Evolutionary conservation across 345 rosid species (phyloP).

Genomic region (Boechera retrofracta): DNA sequence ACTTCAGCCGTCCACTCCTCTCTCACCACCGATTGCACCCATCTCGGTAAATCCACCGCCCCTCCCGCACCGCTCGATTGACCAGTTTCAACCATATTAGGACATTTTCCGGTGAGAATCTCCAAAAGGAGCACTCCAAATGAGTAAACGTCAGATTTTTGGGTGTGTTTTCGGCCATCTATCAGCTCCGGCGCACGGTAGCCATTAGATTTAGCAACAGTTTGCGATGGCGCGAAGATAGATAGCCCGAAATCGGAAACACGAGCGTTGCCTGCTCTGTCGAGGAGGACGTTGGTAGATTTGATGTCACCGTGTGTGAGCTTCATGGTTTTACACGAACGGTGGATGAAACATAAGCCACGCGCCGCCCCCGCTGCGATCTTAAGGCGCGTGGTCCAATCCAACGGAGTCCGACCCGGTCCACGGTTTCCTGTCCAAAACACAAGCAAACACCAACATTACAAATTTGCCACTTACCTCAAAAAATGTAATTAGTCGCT

Average conservation of each 20-base stretch:
- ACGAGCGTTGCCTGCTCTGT: conserved; percentile 64
- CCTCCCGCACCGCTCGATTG: conserved; percentile 49
- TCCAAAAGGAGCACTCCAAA: conserved; percentile 80
- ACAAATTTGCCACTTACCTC: conserved; percentile 21
- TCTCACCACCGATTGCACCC: conserved; percentile 84
- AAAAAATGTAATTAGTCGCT: conserved; percentile 13
- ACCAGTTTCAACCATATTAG: conserved; percentile 56
- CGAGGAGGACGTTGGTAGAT: conserved; percentile 82
- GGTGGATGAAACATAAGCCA: conserved; percentile 75
- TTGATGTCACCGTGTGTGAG: conserved; percentile 87
- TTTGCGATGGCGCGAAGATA: conserved; percentile 51
- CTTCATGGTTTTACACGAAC: conserved; percentile 71
- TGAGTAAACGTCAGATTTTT: conserved; percentile 78
- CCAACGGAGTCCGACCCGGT: conserved; percentile 85
- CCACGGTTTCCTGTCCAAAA: conserved; percentile 76
- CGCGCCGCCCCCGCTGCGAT: conserved; percentile 85
- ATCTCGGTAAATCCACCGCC: conserved; percentile 67
- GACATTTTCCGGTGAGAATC: conserved; percentile 81
- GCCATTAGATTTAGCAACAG: conserved; percentile 62
- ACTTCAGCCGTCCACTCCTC: conserved; percentile 94
- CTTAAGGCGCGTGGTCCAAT: conserved; percentile 86
- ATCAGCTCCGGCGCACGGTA: conserved; percentile 71
- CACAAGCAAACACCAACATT: conserved; percentile 3
- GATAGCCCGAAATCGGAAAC: conserved; percentile 78
- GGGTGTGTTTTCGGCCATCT: conserved; percentile 58